These are phyloP conservation scores for Quercus lobata DNA, from an alignment of 331 rosid species.

Conservation along the genomic window DNA sequence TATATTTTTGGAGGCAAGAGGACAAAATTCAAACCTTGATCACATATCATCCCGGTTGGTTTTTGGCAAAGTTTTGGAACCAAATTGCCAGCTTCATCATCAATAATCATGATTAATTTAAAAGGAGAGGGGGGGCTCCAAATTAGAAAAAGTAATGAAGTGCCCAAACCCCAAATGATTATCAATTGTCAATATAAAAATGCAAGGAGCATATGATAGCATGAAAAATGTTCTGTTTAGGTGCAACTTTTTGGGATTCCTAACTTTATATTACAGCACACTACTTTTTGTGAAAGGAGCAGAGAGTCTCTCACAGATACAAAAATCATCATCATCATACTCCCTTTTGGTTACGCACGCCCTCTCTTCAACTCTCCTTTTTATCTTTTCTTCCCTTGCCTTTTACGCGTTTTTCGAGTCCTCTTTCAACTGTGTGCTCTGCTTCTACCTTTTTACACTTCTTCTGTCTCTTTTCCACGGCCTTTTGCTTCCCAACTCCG, in stretches of 20 bases:
- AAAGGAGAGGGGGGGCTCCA: neutral
- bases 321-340: constrained; percentile 36
- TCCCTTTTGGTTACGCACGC: constrained; percentile 66
- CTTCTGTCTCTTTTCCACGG: neutral
- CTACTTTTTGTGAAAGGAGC: constrained; percentile 30
- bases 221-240: neutral
- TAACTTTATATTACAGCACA: constrained; percentile 34
- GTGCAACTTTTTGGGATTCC: constrained; percentile 36
- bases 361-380: constrained; percentile 11
- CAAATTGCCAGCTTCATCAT: neutral
- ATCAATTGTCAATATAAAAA: neutral
- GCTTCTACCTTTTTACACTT: constrained; percentile 23
- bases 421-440: constrained; percentile 28
- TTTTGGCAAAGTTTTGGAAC: neutral
- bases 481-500: neutral
- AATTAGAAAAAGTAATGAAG: neutral
- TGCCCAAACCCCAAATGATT: neutral
- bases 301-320: constrained; percentile 5
- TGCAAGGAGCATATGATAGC: neutral
- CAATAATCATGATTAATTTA: neutral
- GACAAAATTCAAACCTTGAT: neutral
- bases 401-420: constrained; percentile 51
- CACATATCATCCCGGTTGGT: neutral
- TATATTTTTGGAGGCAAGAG: neutral
- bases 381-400: constrained; percentile 22